These are phyloP conservation scores for Flaveria ramosissima DNA, from an alignment of 129 eudicot species.

Conservation along the genomic window DNA sequence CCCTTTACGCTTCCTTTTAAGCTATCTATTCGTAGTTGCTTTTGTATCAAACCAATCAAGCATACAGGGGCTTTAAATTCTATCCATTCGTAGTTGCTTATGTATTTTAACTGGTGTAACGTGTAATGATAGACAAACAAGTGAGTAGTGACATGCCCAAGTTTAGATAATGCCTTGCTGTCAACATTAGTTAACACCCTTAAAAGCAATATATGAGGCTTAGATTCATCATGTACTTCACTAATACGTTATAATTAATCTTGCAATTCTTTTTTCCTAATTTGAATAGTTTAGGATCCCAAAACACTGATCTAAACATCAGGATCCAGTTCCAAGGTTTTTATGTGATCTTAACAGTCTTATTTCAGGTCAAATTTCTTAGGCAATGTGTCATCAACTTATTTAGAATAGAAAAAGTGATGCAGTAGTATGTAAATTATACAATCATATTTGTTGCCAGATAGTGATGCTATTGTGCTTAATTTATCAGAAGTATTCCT, in stretches of 20 bases:
- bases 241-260: not conserved
- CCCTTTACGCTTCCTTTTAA: no score
- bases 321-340: not conserved
- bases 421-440: not conserved
- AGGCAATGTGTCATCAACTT: not conserved
- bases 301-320: not conserved
- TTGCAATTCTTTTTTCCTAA: not conserved
- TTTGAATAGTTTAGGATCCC: not conserved
- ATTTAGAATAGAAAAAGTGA: not conserved
- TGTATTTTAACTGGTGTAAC: not conserved
- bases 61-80: no score
- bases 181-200: not conserved
- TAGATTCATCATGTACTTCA: not conserved
- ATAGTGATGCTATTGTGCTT: not conserved
- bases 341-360: not conserved
- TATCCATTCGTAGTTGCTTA: no score
- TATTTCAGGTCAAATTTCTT: not conserved
- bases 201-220: slow-evolving; percentile 2
- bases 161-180: not conserved
- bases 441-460: slow-evolving; percentile 8
- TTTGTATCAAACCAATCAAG: no score
- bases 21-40: no score
- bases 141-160: not conserved
- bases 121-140: not conserved
- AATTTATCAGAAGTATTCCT: slow-evolving; percentile 13